phyloP scores from a whole-genome alignment of 352 stramenopile genomes.

The Phytophthora sansomeana region DNA sequence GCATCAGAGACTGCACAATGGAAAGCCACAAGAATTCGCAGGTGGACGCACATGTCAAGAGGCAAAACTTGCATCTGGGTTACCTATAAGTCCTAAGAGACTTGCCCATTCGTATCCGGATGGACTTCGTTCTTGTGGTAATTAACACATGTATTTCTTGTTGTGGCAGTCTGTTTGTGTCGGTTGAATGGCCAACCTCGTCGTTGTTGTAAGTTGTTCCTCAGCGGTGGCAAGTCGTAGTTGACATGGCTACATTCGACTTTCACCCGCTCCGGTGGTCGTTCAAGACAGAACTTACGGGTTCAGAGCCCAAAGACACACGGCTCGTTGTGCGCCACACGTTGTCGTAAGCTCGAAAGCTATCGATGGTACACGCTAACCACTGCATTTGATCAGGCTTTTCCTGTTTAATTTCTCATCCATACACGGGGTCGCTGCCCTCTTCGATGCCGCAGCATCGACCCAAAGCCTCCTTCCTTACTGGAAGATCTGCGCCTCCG shows the following conservation, averaged over 20 bases:
- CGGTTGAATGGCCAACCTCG: no score
- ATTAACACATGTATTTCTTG: no score
- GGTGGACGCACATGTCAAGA: no score
- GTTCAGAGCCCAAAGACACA: constrained; percentile 7
- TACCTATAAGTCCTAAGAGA: no score
- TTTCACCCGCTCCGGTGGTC: constrained; percentile 10
- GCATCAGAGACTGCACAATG: neutral
- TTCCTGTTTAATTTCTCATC: constrained; percentile 29
- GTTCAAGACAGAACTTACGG: neutral
- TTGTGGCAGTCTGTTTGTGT: no score
- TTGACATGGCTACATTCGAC: constrained; percentile 5
- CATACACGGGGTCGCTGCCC: constrained; percentile 9
- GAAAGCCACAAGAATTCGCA: no score
- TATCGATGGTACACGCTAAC: constrained; percentile 8
- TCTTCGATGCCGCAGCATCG: no score
- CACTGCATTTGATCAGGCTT: constrained; percentile 27
- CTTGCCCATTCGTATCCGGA: no score
- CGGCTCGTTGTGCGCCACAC: neutral
- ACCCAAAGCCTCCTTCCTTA: constrained; percentile 13
- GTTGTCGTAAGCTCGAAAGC: neutral
- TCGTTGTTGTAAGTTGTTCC: neutral
- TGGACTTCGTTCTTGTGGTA: no score
- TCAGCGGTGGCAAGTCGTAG: neutral
- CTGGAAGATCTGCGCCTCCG: constrained; percentile 83
- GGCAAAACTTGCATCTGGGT: no score